A percentile compares a stretch with the other conserved stretches of the same genome.
These are phyloP conservation scores for Solanum sitiens DNA, from an alignment of 257 asterid genomes.

Conservation along the genomic window DNA sequence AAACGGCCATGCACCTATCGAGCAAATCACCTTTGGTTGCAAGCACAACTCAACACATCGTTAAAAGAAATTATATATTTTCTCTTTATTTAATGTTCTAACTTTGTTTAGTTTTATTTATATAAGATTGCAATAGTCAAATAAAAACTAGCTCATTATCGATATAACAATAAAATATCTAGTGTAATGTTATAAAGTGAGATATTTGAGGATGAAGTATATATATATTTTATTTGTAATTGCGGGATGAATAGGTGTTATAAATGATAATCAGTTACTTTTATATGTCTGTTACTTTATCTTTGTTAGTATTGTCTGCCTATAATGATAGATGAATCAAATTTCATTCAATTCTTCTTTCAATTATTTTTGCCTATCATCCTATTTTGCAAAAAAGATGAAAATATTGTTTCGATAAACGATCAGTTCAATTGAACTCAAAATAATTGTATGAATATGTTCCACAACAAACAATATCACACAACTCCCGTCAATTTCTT, in stretches of 20 bases:
- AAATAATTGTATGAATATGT: neutral
- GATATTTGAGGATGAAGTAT: neutral
- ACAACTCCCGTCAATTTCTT: no score
- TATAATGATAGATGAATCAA: no score
- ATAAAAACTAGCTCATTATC: neutral
- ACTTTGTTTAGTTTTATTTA: neutral
- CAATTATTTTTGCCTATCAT: no score
- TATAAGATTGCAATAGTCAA: neutral
- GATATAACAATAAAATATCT: neutral
- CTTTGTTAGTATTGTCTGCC: no score
- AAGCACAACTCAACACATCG: neutral
- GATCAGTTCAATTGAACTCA: neutral
- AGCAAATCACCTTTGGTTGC: neutral
- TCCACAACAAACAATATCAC: neutral
- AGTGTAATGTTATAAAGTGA: neutral
- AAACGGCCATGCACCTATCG: neutral
- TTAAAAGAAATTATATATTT: no score
- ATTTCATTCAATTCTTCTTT: no score
- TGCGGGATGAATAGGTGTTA: no score
- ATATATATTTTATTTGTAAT: neutral
- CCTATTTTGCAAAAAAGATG: neutral
- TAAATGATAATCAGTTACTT: no score
- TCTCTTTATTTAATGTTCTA: neutral
- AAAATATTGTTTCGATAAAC: neutral
- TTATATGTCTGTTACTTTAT: no score